Conservation (phyloP, 768 basidiomycete genomes). For the Lactifluus piperatus region DNA sequence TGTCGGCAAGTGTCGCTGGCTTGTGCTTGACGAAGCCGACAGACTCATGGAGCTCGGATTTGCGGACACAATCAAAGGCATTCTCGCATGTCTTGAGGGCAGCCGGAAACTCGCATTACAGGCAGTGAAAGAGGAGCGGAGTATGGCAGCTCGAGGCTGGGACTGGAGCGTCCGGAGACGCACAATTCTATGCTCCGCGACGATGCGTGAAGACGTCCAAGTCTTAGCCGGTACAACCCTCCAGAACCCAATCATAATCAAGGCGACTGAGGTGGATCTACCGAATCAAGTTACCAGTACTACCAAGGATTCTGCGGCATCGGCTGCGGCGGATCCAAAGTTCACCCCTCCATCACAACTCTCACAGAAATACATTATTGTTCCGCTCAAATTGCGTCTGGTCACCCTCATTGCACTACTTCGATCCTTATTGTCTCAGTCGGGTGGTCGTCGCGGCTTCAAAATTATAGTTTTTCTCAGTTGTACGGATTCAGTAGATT, state of each 20-base stretch:
- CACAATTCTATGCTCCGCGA: slow-evolving; percentile 93
- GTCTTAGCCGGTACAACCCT: slow-evolving; percentile 81
- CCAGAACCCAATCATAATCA: slow-evolving; percentile 73
- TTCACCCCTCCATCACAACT: slow-evolving; percentile 95
- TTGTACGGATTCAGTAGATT: slow-evolving; percentile 97
- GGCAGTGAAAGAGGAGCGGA: slow-evolving; percentile 58
- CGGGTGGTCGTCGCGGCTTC: slow-evolving; percentile 40
- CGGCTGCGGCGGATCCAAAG: slow-evolving; percentile 36
- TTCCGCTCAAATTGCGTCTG: slow-evolving; percentile 89
- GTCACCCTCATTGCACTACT: slow-evolving; percentile 84
- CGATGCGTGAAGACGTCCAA: slow-evolving; percentile 91
- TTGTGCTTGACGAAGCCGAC: slow-evolving; percentile 96
- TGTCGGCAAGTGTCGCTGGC: slow-evolving; percentile 89
- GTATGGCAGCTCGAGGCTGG: slow-evolving; percentile 74
- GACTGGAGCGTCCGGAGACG: slow-evolving; percentile 71
- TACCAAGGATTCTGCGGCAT: slow-evolving; percentile 16
- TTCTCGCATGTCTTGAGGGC: slow-evolving; percentile 80
- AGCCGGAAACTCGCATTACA: slow-evolving; percentile 61
- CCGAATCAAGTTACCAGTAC: slow-evolving; percentile 23
- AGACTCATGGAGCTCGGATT: slow-evolving; percentile 97
- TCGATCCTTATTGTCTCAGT: slow-evolving; percentile 65
- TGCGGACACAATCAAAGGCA: slow-evolving; percentile 89
- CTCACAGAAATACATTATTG: slow-evolving; percentile 80
- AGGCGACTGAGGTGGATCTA: slow-evolving; percentile 49
- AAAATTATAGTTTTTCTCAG: slow-evolving; percentile 94